Percentiles rank a stretch among this genome's conserved stretches.
phyloP scores from a whole-genome alignment of 2,329 filamentous ascomycete genomes.

The Colletotrichum lentis region DNA sequence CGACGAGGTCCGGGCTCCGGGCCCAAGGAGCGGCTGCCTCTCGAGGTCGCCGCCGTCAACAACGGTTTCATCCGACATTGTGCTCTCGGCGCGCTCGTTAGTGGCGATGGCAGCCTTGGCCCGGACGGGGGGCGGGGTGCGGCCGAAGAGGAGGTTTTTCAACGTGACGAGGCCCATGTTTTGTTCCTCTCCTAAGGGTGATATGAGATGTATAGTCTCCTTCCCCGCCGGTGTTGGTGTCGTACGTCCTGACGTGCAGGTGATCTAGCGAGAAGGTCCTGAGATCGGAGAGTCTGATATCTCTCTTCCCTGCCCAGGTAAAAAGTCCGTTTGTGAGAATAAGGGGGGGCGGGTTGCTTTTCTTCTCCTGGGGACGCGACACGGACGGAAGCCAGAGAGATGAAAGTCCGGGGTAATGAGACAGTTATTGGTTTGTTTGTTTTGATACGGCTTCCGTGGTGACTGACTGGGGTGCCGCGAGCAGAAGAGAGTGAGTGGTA shows the following conservation, averaged over 20 bases:
- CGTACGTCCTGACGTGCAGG: not conserved
- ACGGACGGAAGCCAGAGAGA: not conserved
- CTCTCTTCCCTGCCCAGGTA: not conserved
- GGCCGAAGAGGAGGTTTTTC: conserved; percentile 38
- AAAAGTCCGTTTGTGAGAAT: not conserved
- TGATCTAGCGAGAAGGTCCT: not conserved
- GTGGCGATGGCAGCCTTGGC: conserved; percentile 8
- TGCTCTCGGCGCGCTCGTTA: conserved; percentile 27
- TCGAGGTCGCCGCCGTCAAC: conserved; percentile 37
- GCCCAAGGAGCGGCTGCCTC: conserved; percentile 36
- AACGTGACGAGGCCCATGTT: conserved; percentile 38
- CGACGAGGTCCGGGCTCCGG: conserved; percentile 17
- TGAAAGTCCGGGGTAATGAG: conserved; percentile 18
- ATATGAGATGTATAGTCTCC: not conserved
- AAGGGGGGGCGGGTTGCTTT: not conserved
- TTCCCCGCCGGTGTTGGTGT: not conserved
- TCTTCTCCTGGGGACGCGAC: not conserved
- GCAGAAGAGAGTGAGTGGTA: conserved; percentile 8
- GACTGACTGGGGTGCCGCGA: not conserved
- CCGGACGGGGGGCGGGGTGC: conserved; percentile 18
- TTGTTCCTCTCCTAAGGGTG: not conserved
- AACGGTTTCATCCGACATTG: conserved; percentile 38
- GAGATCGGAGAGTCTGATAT: not conserved
- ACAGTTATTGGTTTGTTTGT: conserved; percentile 25
- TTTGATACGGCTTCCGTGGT: conserved; percentile 13